Base-by-base conservation (phyloP, 352 stramenopile species). In the Hyaloperonospora brassicae region DNA sequence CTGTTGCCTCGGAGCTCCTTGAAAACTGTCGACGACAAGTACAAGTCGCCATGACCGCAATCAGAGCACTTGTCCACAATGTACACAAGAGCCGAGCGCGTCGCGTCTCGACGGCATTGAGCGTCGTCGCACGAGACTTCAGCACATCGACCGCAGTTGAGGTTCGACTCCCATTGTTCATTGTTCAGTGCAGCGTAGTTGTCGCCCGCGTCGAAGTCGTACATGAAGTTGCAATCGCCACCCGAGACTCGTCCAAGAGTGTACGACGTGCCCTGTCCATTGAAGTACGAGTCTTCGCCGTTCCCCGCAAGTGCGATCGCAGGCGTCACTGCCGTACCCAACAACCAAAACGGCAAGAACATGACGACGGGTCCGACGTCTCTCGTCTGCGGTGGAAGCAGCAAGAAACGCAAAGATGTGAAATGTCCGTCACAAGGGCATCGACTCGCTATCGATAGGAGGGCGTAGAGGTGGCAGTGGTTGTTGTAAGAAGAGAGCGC, bases 151-250 rank as follows among this genome's bases (percentile, higher is more conserved):
- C 78, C 73, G 39, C 80, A 88, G 61, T 84, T 75, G 22, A 57
- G 62, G 13, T 70, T 77, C 24, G 52, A 64, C 34, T 79, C 57
- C 70, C 77, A 88, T 51, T 86, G 77, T 0, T 57, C 43, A 45
- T 55, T 63, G 46, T 85, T 88, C 30, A 90, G 53, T 9, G 77
- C 77, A 0, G 76, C 77, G 44, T 86, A 86, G 47, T 85, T 76
- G 36, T 64, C 70, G 14, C 45, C 70, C 5, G 58, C 57, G 1
- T 41, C 50, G 0, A 72, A 64, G 41, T 71, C 71, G 45, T 61
- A 62, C 74, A 86, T 84, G 47, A 86, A 81, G 57, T 84, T 84
- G 62, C 80, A 88, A 25, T 70, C 81, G 34, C 72, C 73, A 1
- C 50, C 48, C 5, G 63, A 76, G n/a, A 70, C 40, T 35, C 66